phyloP scores from a whole-genome alignment of 129 eudicot species.

The Flaveria robusta region DNA sequence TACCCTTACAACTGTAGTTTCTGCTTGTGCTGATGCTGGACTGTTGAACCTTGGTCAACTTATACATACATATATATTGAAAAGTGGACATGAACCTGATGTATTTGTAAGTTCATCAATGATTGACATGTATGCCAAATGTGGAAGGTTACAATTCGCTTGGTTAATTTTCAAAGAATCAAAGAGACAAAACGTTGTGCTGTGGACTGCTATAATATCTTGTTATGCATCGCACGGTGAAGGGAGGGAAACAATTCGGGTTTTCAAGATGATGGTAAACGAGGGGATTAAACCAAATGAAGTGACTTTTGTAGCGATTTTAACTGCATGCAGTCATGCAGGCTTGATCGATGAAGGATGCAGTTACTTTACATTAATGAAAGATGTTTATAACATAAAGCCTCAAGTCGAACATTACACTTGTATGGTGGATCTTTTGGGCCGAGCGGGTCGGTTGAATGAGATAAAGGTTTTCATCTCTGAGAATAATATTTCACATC shows the following conservation, averaged over 20 bases:
- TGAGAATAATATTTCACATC: conserved; percentile 52
- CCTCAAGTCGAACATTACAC: conserved; percentile 68
- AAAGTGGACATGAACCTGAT: conserved; percentile 53
- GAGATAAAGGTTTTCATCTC: conserved; percentile 55
- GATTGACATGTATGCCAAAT: conserved; percentile 83
- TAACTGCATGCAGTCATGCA: conserved; percentile 70
- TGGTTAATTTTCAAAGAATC: conserved; percentile 46
- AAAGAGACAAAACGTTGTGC: conserved; percentile 47
- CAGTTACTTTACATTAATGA: conserved; percentile 59
- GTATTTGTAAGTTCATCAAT: conserved; percentile 58
- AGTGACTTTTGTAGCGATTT: conserved; percentile 62
- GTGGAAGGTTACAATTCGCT: conserved; percentile 56
- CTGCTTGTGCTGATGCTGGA: conserved; percentile 58
- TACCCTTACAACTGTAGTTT: conserved; percentile 59
- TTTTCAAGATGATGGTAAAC: conserved; percentile 56
- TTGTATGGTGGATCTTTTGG: conserved; percentile 84
- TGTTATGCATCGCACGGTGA: conserved; percentile 69
- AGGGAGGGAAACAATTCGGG: conserved; percentile 58
- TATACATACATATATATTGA: conserved; percentile 52
- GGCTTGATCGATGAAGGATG: conserved; percentile 77
- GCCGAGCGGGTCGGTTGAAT: conserved; percentile 65
- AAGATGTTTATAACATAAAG: conserved; percentile 50
- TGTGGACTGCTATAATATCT: conserved; percentile 68
- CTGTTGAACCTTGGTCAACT: conserved; percentile 70
- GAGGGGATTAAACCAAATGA: conserved; percentile 66